Evolutionary conservation across 2,329 filamentous ascomycete species (phyloP).

Genomic region (Botrytis hyacinthi): DNA sequence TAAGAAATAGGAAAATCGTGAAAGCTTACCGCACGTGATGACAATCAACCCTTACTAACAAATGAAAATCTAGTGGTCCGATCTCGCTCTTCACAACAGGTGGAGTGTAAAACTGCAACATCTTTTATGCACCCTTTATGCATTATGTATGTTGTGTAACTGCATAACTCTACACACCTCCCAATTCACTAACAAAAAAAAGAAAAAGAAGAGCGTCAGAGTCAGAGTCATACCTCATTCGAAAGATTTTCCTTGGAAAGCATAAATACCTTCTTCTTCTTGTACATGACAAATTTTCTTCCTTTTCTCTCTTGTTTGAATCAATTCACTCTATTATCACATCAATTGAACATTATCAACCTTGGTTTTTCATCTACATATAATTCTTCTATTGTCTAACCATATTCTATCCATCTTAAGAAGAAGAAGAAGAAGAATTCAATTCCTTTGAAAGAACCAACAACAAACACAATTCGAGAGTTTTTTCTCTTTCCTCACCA

Average conservation of each 20-base stretch:
- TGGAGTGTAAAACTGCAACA: neutral
- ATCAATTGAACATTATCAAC: conserved; percentile 1
- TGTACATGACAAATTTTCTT: neutral
- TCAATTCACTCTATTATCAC: neutral
- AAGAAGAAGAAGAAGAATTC: neutral
- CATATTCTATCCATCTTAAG: neutral
- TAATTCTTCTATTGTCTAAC: neutral
- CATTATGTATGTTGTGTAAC: neutral
- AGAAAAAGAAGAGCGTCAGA: conserved; percentile 3
- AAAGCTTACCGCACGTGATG: neutral
- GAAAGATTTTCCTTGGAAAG: conserved; percentile 5
- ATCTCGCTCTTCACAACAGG: neutral
- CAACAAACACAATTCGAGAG: neutral
- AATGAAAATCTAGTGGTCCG: conserved; percentile 10
- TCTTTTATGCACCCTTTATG: neutral
- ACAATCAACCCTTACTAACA: neutral
- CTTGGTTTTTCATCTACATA: neutral
- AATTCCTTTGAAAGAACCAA: conserved; percentile 8
- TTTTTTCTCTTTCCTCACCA: neutral
- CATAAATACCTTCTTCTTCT: conserved; percentile 11
- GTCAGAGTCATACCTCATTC: conserved; percentile 8
- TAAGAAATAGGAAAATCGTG: no score
- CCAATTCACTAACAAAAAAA: neutral
- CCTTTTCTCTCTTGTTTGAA: neutral
- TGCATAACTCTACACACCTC: conserved; percentile 5